phyloP scores from a whole-genome alignment of 345 rosid species.

The Melastoma malabathricum region DNA sequence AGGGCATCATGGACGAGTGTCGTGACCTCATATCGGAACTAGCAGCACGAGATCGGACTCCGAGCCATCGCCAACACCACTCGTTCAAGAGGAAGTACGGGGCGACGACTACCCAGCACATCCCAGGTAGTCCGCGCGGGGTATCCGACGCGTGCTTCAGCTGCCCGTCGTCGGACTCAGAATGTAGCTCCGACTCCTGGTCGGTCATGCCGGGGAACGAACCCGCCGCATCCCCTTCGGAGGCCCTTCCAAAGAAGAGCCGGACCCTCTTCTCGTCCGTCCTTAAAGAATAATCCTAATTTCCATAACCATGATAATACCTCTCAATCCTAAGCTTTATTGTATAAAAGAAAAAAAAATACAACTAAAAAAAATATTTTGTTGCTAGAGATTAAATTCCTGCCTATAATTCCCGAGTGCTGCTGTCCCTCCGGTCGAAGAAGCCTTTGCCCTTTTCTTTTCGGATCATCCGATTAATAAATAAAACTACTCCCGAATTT shows the following conservation, averaged over 20 bases:
- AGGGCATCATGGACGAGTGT: conserved; percentile 45
- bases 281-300: no score
- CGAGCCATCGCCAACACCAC: conserved; percentile 5
- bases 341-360: no score
- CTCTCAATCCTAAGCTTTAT: no score
- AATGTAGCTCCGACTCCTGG: conserved; percentile 26
- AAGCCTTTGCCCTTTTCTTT: no score
- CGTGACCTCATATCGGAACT: conserved; percentile 25
- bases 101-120: conserved; percentile 5
- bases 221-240: conserved; percentile 42
- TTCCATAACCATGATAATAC: no score
- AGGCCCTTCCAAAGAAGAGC: conserved; percentile 41
- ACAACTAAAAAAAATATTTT: no score
- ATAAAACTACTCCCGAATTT: no score
- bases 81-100: conserved; percentile 42
- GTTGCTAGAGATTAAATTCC: no score
- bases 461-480: no score
- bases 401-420: no score
- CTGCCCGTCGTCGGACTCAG: conserved; percentile 30
- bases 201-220: conserved; percentile 17
- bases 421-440: no score
- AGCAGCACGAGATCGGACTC: conserved; percentile 6
- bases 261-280: conserved; percentile 7
- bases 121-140: conserved; percentile 51
- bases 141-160: conserved; percentile 56